These are phyloP conservation scores for Suillus subalutaceus DNA, from an alignment of 768 basidiomycete genomes.

Conservation along the genomic window DNA sequence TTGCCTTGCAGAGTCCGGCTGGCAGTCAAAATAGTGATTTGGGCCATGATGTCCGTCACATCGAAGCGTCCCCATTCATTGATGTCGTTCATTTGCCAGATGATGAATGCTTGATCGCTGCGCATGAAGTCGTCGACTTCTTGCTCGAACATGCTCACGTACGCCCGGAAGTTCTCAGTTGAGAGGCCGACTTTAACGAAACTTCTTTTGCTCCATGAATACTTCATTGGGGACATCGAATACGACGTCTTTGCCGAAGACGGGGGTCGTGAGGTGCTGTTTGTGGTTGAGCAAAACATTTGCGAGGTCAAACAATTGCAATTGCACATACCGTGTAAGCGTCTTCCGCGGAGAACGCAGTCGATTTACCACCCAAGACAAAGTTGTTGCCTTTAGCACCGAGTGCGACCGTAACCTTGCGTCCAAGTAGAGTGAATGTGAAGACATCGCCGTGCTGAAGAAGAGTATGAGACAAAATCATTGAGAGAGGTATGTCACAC, in stretches of 20 bases:
- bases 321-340: slow-evolving; percentile 77
- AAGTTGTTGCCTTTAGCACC: slow-evolving; percentile 94
- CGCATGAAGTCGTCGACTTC: slow-evolving; percentile 74
- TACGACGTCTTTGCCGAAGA: slow-evolving; percentile 97
- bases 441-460: slow-evolving; percentile 93
- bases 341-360: slow-evolving; percentile 91
- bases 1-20: slow-evolving; percentile 91
- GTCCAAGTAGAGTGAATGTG: slow-evolving; percentile 89
- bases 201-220: slow-evolving; percentile 99
- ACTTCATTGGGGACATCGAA: slow-evolving; percentile 96
- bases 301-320: background rate
- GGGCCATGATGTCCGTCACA: slow-evolving; percentile 69
- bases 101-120: slow-evolving; percentile 62
- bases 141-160: slow-evolving; percentile 79
- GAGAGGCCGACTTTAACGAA: slow-evolving; percentile 96
- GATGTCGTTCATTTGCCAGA: slow-evolving; percentile 64
- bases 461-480: background rate
- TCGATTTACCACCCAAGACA: slow-evolving; percentile 90
- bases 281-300: slow-evolving; percentile 7
- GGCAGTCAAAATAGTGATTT: slow-evolving; percentile 95
- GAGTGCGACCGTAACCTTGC: slow-evolving; percentile 87
- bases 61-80: slow-evolving; percentile 84
- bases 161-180: slow-evolving; percentile 85
- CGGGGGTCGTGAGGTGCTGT: slow-evolving; percentile 89
- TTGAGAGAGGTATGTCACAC: background rate